Conservation (phyloP, 768 basidiomycete species). For the Lactarius deliciosus region DNA sequence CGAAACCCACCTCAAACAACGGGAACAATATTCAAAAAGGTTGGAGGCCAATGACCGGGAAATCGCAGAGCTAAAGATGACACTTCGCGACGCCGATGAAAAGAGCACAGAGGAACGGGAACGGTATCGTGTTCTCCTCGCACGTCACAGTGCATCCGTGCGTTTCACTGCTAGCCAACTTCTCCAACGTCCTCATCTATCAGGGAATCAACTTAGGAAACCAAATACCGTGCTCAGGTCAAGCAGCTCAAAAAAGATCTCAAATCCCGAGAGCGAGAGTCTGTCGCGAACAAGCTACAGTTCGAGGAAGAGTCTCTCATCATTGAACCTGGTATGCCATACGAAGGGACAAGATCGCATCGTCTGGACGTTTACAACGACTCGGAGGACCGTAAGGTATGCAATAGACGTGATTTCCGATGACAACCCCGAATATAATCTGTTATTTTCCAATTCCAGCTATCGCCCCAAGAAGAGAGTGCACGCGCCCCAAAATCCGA, state of each 20-base stretch:
- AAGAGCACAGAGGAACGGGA: slow-evolving; percentile 2
- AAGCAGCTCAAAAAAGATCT: slow-evolving; percentile 17
- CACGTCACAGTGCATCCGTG: slow-evolving; percentile 19
- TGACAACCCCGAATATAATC: background rate
- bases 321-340: slow-evolving; percentile 4
- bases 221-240: slow-evolving; percentile 20
- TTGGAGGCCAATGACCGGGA: background rate
- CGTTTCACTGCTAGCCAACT: slow-evolving; percentile 1
- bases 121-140: slow-evolving; percentile 1
- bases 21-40: background rate
- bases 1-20: background rate
- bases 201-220: slow-evolving; percentile 4
- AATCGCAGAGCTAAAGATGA: slow-evolving; percentile 2
- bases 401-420: background rate
- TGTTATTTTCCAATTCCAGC: background rate
- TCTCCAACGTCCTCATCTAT: background rate
- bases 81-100: background rate
- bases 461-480: background rate
- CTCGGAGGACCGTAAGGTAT: slow-evolving; percentile 6
- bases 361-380: slow-evolving; percentile 17
- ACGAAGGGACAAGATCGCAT: slow-evolving; percentile 12
- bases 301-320: slow-evolving; percentile 20
- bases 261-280: background rate
- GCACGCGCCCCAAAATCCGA: background rate
- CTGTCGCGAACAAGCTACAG: background rate